Evolutionary conservation across 169 alveolate species (phyloP), one percentile per base, ranked within the genome.

Genomic region (Perkinsus olseni): DNA sequence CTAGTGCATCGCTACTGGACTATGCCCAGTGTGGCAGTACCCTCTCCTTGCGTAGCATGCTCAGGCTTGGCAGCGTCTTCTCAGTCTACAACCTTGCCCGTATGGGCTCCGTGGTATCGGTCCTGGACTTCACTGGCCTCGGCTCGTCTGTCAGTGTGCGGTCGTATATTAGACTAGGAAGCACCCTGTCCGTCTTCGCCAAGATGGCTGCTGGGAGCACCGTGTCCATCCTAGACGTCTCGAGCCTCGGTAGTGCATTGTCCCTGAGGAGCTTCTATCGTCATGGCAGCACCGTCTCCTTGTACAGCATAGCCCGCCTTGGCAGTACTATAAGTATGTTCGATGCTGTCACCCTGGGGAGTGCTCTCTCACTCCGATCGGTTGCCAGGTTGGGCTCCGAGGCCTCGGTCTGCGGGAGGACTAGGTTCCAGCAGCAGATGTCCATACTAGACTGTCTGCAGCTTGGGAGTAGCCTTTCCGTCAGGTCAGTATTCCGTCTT

Each of bases 51-150:
- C 92, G 92, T 36, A 31, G 45, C 17, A 36, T 90, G n/a, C 11
- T 31, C 34, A 36, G 92, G n/a, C 28, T 31, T 31, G 92, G 92
- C 39, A 34, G 48, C 31, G 17, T 11, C n/a, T 31, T 90, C 91
- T 92, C 93, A 0, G 91, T 37, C 92, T 93, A 39, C 39, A 93
- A 94, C 39, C 0, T 82, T 74, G 91, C 92, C 17, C 45, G 74
- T 0, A 39, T 90, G 39, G 95, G 91, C 8, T 37, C 37, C 48
- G n/a, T 38, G 8, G 36, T 92, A 92, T 74, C 91, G 8, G 74
- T 92, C 36, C 82, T 92, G 91, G 95, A 93, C 92, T 36, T 39
- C 50, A 51, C 62, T 17, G 36, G 48, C 21, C 28, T 51, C 17
- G 95, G 93, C 38, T 17, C 39, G n/a, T 31, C 13, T 13, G 38